These are phyloP conservation scores for Russula abietina DNA, from an alignment of 768 basidiomycete genomes.

Conservation along the genomic window DNA sequence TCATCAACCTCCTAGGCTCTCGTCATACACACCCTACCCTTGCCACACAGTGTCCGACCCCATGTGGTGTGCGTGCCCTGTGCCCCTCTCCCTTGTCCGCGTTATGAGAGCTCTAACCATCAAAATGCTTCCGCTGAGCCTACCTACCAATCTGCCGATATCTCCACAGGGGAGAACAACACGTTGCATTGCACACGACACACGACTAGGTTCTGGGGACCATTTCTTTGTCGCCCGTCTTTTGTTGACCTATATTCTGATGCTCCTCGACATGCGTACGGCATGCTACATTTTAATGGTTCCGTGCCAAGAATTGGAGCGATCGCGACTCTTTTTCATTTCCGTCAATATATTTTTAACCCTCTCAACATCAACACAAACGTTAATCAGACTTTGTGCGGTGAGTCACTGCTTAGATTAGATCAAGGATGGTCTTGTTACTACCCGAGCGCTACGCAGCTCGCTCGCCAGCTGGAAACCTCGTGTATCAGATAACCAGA, in stretches of 20 bases:
- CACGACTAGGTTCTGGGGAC: not conserved
- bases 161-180: not conserved
- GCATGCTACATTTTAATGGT: not conserved
- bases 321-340: not conserved
- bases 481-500: conserved; percentile 7
- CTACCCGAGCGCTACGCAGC: conserved; percentile 1
- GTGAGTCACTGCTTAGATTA: not conserved
- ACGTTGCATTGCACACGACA: not conserved
- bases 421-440: not conserved
- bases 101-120: not conserved
- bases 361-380: not conserved
- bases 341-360: not conserved
- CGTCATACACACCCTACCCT: not conserved
- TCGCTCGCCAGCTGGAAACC: not conserved
- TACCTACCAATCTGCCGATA: not conserved
- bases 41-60: not conserved
- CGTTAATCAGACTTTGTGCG: not conserved
- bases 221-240: not conserved
- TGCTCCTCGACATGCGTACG: not conserved
- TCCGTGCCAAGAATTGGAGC: not conserved
- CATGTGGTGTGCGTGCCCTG: not conserved
- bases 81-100: not conserved
- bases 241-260: not conserved
- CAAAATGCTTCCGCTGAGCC: not conserved
- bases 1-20: not conserved